Base-by-base conservation (phyloP, 164 flowering plant genomes). In the Liquidambar formosana region DNA sequence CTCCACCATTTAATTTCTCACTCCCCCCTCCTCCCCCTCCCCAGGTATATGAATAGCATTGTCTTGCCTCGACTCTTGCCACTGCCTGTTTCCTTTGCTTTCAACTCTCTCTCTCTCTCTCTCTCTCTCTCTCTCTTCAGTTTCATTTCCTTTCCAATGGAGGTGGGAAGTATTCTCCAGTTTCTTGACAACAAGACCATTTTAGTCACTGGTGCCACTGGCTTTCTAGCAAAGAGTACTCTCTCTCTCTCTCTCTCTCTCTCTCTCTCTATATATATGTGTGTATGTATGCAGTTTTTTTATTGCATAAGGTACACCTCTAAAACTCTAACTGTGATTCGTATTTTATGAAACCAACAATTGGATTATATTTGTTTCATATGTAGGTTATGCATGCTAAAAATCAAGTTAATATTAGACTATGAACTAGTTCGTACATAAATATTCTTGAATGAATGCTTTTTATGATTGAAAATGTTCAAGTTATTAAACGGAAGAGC, bases 171-270 rank as follows among this genome's bases (percentile, higher is more conserved):
- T 23, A 74, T 87, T 23, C 64, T 80, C 44, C 67, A 78, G 43
- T 82, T 82, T 68, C 78, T 89, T 47, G 80, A 85, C 44, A 64
- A 86, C 83, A 86, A 79, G 78, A 78, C 71, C 75, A 81, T 90
- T 71, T 71, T 90, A 21, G 76, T 90, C 59, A 90, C 88, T 57
- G 95, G 95, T 62, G 84, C 89, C 26, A 82, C 92, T 72, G 92
- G 95, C 21, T 90, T 90, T 73, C 78, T 90, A 15, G 95, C 88
- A 33, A 90, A 90, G 75, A 81, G 95, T 90, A 84, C 27, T 10
- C 0, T 23, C 43, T 52, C 70, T 33, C 51, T 13, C 28, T 65
- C 59, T 68, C 64, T 56, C 64, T 71, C 22, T 44, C 66, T 46
- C 26, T 43, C 53, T 49, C 28, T 33, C 2, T 54, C 19, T 45